Evolutionary conservation across 2,329 filamentous ascomycete species (phyloP).

Genomic region (Aspergillus piperis): DNA sequence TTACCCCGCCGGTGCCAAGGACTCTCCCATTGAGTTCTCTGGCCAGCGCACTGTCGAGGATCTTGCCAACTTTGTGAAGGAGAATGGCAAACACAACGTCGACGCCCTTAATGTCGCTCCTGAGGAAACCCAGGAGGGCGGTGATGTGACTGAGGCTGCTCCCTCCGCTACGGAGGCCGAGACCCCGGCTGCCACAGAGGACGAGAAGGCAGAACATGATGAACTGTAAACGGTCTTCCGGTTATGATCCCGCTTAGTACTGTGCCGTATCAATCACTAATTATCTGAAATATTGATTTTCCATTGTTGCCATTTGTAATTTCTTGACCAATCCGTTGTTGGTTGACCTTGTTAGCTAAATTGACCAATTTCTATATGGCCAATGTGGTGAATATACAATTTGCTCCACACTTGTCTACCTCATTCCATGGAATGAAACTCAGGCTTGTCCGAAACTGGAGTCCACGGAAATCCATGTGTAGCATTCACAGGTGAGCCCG

Average conservation of each 20-base stretch:
- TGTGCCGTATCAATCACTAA: slow-evolving; percentile 9
- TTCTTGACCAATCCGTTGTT: neutral
- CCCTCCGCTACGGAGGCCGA: slow-evolving; percentile 23
- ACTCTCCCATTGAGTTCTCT: slow-evolving; percentile 78
- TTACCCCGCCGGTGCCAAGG: slow-evolving; percentile 87
- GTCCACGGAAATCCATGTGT: no score
- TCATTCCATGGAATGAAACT: no score
- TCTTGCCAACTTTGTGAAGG: slow-evolving; percentile 85
- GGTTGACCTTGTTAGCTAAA: neutral
- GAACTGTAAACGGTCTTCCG: slow-evolving; percentile 36
- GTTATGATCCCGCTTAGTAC: slow-evolving; percentile 6
- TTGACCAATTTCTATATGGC: neutral
- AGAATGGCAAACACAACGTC: slow-evolving; percentile 89
- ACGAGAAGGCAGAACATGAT: slow-evolving; percentile 39
- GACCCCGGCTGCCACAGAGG: slow-evolving; percentile 24
- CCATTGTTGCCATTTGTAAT: neutral
- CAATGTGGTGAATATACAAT: neutral
- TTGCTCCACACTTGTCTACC: neutral
- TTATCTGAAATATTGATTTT: neutral
- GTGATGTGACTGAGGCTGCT: slow-evolving; percentile 31
- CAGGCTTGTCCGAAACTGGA: no score
- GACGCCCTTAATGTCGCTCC: slow-evolving; percentile 62
- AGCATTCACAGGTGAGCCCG: no score
- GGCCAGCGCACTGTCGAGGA: slow-evolving; percentile 90
- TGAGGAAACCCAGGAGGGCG: slow-evolving; percentile 55